Evolutionary conservation across 1,284 basidiomycete genomes (phyloP).

Genomic region (Sphagnurus paluster): DNA sequence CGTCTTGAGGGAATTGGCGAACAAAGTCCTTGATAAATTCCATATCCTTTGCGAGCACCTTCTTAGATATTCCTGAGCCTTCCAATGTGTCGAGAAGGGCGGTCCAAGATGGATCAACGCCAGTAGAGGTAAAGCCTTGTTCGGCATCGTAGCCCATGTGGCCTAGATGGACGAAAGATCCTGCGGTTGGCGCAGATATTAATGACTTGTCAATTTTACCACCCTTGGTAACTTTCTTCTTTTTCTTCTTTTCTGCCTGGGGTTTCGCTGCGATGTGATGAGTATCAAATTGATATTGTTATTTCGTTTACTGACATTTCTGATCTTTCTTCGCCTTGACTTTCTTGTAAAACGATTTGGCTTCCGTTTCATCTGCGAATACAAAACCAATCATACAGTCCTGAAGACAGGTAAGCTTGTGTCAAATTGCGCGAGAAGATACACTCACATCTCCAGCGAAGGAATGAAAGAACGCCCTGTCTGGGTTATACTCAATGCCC

Average conservation of each 20-base stretch:
- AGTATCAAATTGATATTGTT: slow-evolving; percentile 4
- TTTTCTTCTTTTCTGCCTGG: slow-evolving; percentile 59
- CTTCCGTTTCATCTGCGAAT: slow-evolving; percentile 88
- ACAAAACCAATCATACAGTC: slow-evolving; percentile 90
- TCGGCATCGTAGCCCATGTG: slow-evolving; percentile 95
- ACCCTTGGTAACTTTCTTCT: slow-evolving; percentile 46
- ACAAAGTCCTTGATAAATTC: slow-evolving; percentile 91
- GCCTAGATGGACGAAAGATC: slow-evolving; percentile 88
- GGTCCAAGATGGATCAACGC: slow-evolving; percentile 94
- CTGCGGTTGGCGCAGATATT: slow-evolving; percentile 81
- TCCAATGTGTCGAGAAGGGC: slow-evolving; percentile 75
- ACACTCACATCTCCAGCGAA: slow-evolving; percentile 90
- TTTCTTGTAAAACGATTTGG: slow-evolving; percentile 88
- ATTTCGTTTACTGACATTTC: slow-evolving; percentile 37
- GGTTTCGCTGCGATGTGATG: slow-evolving; percentile 36
- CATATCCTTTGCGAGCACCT: slow-evolving; percentile 79
- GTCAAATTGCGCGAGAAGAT: slow-evolving; percentile 5
- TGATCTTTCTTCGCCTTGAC: slow-evolving; percentile 70
- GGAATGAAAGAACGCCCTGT: slow-evolving; percentile 92
- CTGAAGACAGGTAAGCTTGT: slow-evolving; percentile 34
- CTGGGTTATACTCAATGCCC: slow-evolving; percentile 82
- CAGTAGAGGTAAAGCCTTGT: slow-evolving; percentile 82
- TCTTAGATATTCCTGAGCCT: slow-evolving; percentile 71
- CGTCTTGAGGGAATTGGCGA: slow-evolving; percentile 41
- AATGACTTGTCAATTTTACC: slow-evolving; percentile 88